Base-by-base conservation (phyloP, 129 eudicot species). In the Chrysanthemum makinoi region DNA sequence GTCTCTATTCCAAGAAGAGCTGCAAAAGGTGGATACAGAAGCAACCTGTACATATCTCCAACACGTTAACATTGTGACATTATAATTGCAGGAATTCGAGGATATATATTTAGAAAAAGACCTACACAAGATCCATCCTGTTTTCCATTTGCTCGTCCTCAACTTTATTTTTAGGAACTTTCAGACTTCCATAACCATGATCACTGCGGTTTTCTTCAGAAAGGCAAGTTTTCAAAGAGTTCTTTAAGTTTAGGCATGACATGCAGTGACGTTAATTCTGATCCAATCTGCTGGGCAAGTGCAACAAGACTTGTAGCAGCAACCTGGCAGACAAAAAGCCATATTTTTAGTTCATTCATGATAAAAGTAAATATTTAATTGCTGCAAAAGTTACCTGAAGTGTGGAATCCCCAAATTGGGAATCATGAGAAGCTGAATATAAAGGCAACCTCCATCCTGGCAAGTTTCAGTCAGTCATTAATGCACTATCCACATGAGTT, bases 1-100 rank as follows among this genome's bases (percentile, higher is more conserved):
- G 82, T 88, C 81, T 95, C 97, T 60, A 95, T 90, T 55, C 99
- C 99, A 83, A 95, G 96, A 82, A 95, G 93, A 67, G 94, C 80
- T 46, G 99, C 99, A 79, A 95, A 85, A 78, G 88, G 80, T 75
- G 99, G 99, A 81, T 95, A 95, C 56, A 95, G 59, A 68, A 86
- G 83, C 70, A 88, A 84, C 88, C 99, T 95, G 96, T 68, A 80
- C 35, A 78, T 18, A 67, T 62, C 60, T 48, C 35, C 46, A 63
- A 28, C 53, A 54, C 9, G 8, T 9, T 47, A 60, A 59, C 77
- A 77, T 55, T 61, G 46, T 39, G 46, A 39, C 46, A 1, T 39
- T 0, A 39, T 0, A 39, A 30, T 54, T 33, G 49, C 65, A 59
- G 43, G 35, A 59, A 22, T 11, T 33, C 3, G 1, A 39, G 10